Percentiles rank a stretch among this genome's conserved stretches.
Conservation (phyloP, 805 yeast genomes). For the Lachancea dasiensis region DNA sequence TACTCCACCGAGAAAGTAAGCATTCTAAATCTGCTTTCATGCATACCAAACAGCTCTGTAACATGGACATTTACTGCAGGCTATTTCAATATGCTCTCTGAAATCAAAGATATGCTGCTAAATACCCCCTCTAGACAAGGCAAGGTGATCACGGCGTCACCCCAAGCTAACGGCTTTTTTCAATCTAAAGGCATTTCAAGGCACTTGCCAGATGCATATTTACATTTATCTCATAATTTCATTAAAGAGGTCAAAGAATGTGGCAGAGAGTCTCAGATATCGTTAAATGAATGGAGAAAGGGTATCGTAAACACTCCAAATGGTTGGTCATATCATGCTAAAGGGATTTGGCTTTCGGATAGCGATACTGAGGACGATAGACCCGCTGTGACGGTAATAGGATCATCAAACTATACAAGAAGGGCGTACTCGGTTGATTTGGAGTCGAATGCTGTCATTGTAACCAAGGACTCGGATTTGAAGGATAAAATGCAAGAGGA, state of each 20-base stretch:
- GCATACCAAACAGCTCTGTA: constrained; percentile 45
- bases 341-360: constrained; percentile 79
- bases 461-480: constrained; percentile 61
- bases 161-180: constrained; percentile 90
- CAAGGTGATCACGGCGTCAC: constrained; percentile 82
- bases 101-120: constrained; percentile 54
- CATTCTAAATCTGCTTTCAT: constrained; percentile 53
- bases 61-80: constrained; percentile 94
- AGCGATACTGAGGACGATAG: constrained; percentile 34
- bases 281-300: constrained; percentile 75
- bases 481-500: constrained; percentile 55
- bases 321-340: constrained; percentile 99
- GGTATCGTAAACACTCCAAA: constrained; percentile 74
- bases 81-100: constrained; percentile 85
- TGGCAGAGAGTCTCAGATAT: constrained; percentile 42
- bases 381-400: constrained; percentile 77
- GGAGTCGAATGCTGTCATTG: constrained; percentile 77
- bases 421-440: constrained; percentile 84
- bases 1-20: constrained; percentile 79
- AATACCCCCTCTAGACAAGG: constrained; percentile 42
- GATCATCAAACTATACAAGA: constrained; percentile 89
- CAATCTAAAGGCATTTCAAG: constrained; percentile 76
- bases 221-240: constrained; percentile 66
- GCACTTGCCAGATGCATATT: constrained; percentile 80
- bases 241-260: constrained; percentile 43